Base-by-base conservation (phyloP, 495 filamentous ascomycete genomes). In the Oleoguttula mirabilis region DNA sequence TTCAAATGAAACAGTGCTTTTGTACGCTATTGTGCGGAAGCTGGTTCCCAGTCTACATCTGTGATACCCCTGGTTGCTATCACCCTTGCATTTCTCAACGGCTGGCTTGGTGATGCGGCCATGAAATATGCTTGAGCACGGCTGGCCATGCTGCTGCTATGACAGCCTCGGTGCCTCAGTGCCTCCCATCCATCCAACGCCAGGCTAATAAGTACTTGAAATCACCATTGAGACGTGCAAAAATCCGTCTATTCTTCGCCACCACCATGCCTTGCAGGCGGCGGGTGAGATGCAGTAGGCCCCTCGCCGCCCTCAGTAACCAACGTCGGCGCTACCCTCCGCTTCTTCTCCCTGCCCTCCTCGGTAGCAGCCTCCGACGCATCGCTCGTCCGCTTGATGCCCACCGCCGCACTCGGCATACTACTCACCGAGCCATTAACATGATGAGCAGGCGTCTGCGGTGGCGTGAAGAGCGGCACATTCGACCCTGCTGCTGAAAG, bases 391-490 rank as follows among this genome's bases (percentile, higher is more conserved):
- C 51, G 10, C 50, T 56, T 46, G 25, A 38, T 15, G n/a, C 47
- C 50, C 25, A 35, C 32, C 16, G 32, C 34, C 21, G 40, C 31
- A 11, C 41, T 42, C 11, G 48, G 35, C 16, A 52, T 35, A n/a
- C 51, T 57, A 34, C 48, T 49, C 6, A 55, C 45, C n/a, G 59
- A 59, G 41, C 57, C 60, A 30, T 45, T 57, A 7, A 55, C 54
- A 39, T 56, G 55, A 17, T 60, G 57, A 15, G 55, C 52, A 6
- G 61, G 61, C 15, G 61, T 63, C 33, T 58, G 51, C 19, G 61
- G 61, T 2, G 61, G 61, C n/a, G 61, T 65, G 50, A 53, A 60
- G 30, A 65, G 51, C 17, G 60, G 60, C 41, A 62, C 38, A 11
- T 33, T 45, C 10, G 58, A 60, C 11, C 57, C 55, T 5, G 60